Evolutionary conservation across 441 rosid genomes (phyloP).

Genomic region (Euphorbia celastroides): DNA sequence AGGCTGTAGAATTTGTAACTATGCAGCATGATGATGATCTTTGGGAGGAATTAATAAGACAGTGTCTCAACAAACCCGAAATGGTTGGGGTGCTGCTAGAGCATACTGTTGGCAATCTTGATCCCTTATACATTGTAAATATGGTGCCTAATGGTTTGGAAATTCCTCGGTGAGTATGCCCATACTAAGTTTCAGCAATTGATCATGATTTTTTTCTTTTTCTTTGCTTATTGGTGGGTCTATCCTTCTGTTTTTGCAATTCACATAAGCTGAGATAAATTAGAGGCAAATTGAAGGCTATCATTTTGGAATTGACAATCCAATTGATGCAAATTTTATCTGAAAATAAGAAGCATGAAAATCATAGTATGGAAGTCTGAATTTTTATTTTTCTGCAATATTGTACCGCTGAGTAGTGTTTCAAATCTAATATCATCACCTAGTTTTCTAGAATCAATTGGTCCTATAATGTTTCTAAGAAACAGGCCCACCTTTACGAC

Average conservation of each 20-base stretch:
- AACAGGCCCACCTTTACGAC: too few species aligned
- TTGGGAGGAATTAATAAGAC: slow-evolving; percentile 97
- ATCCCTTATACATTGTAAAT: slow-evolving; percentile 94
- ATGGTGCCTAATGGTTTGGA: slow-evolving; percentile 97
- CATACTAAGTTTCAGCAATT: neutral
- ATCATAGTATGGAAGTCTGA: neutral
- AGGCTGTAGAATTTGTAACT: slow-evolving; percentile 98
- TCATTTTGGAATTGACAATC: neutral
- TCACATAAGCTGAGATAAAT: neutral
- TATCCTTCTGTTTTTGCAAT: slow-evolving; percentile 2
- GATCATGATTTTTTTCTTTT: neutral
- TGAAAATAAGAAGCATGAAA: neutral
- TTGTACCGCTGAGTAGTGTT: too few species aligned
- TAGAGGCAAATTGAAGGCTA: neutral
- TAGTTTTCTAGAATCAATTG: neutral
- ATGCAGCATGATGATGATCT: slow-evolving; percentile 98
- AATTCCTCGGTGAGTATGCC: slow-evolving; percentile 83
- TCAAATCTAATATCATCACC: neutral
- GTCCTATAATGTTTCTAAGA: neutral
- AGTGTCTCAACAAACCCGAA: slow-evolving; percentile 93
- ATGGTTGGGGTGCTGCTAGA: slow-evolving; percentile 97
- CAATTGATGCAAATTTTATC: neutral
- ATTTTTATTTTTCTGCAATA: neutral
- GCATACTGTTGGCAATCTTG: slow-evolving; percentile 98
- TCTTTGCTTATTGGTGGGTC: neutral